Evolutionary conservation across 2,329 filamentous ascomycete species (phyloP), one percentile per base, ranked within the genome.

Genomic region (Paraconiothyrium sp.): DNA sequence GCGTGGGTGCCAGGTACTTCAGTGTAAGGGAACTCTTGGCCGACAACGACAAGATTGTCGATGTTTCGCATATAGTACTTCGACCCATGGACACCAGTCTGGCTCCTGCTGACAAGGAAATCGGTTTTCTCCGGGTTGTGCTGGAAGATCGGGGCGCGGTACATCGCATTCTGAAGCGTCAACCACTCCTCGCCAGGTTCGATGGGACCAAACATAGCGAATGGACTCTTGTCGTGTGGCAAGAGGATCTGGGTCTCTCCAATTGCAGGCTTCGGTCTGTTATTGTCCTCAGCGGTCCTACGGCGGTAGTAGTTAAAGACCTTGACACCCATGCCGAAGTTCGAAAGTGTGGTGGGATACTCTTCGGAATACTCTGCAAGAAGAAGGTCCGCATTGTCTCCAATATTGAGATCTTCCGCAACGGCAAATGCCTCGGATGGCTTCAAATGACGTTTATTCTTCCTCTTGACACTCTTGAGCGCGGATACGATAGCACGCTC

Each of bases 341-440:
- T 97, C 47, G 94, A 97, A 64, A 99, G 83, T 62, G 97, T 93
- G 10, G 90, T 91, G 0, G 95, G 95, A 65, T 93, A 90, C 72
- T 97, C 93, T 79, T 99, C 95, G 9, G 93, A 96, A 77, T 99
- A 99, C 79, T 99, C 95, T 37, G 98, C 90, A 14, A 99, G 86
- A 5, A 97, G 86, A 22, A 93, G 90, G 46, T 89, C 91, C 0
- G 94, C 93, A 74, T 97, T 97, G 78, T 99, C 95, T 64, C 88
- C 91, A 69, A 97, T 83, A 30, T 92, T 93, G 20, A 99, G 84
- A 70, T 97, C 92, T 73, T 91, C 92, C 0, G 93, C 92, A 24
- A 87, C 88, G 32, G 87, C 86, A 79, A 94, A 99, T 0, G 96
- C 85, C 54, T 94, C 89, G 58, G 91, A 90, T 1, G 90, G 88